Evolutionary conservation across 2,329 filamentous ascomycete species (phyloP).

Genomic region (Lecanosticta acicola): DNA sequence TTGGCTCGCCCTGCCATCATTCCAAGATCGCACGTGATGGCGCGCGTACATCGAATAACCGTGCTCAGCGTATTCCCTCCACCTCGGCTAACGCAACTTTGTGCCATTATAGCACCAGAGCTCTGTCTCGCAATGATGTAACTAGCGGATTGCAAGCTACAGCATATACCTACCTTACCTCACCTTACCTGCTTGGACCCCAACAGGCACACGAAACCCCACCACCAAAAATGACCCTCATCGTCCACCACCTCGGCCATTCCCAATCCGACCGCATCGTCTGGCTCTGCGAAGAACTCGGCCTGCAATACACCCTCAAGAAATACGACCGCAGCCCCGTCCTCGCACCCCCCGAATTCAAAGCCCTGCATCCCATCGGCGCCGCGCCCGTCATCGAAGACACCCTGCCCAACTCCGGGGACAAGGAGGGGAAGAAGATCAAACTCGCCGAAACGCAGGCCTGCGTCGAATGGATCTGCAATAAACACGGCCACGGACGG

Average conservation of each 20-base stretch:
- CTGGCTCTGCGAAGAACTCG: conserved; percentile 61
- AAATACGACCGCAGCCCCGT: conserved; percentile 44
- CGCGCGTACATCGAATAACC: too few species aligned
- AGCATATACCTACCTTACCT: too few species aligned
- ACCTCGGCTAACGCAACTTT: too few species aligned
- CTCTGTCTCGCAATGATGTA: not conserved
- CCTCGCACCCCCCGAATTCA: conserved; percentile 27
- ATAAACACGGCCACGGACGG: conserved; percentile 47
- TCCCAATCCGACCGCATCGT: conserved; percentile 60
- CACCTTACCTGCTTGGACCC: not conserved
- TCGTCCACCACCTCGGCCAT: conserved; percentile 35
- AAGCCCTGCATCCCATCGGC: conserved; percentile 41
- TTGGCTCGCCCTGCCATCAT: too few species aligned
- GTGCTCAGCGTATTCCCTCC: too few species aligned
- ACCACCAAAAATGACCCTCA: conserved; percentile 30
- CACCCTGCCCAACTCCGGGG: too few species aligned
- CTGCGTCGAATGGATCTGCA: conserved; percentile 57
- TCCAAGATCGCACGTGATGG: too few species aligned
- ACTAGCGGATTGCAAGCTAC: not conserved
- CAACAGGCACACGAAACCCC: not conserved
- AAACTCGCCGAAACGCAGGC: conserved; percentile 57
- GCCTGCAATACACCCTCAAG: conserved; percentile 48
- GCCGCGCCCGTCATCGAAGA: conserved; percentile 56
- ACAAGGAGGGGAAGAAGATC: conserved; percentile 26
- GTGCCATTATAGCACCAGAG: too few species aligned